Base-by-base conservation (phyloP, 1,284 basidiomycete species). In the Mixia osmundae region DNA sequence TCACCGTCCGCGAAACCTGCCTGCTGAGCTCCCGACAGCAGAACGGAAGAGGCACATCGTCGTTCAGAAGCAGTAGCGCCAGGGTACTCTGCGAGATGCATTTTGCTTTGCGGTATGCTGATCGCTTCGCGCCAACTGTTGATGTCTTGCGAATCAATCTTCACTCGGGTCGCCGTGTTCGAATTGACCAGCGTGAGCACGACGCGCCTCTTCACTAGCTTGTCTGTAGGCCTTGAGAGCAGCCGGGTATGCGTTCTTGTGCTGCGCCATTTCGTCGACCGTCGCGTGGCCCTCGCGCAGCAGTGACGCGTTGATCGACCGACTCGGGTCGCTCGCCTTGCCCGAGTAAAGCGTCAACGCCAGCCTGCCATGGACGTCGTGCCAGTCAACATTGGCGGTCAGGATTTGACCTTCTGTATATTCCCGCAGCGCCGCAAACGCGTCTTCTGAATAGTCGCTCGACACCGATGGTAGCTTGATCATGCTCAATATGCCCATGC, bases 381-480 rank as follows among this genome's bases (percentile, higher is more conserved):
- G 70, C 51, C 75, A 68, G 56, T 94, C 85, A 40, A 85, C 60
- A 58, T 85, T 89, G 25, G 82, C 85, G 30, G 91, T 63, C 22
- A 94, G 66, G 54, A 83, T 82, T 38, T 77, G 73, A 21, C 77
- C 79, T 57, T 82, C 82, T 47, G 76, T 77, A 16, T 85, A 62
- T 19, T 68, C 58, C 22, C 71, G 69, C 70, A 94, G 91, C 36
- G 76, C 72, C 39, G 79, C 72, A 35, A 82, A 54, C 3, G 85
- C 77, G 44, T 91, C 85, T 3, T 61, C 52, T 35, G 75, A 69
- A 57, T 91, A 87, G 31, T 51, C 48, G 25, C 46, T 47, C 27
- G 48, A 49, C 20, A 39, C 31, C 15, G 45, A 44, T 19, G 53
- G 40, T 8, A 54, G 45, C 33, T 41, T 39, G 14, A 53, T 43